These are phyloP conservation scores for Inga leiocalycina DNA, from an alignment of 306 rosid genomes.

Conservation along the genomic window DNA sequence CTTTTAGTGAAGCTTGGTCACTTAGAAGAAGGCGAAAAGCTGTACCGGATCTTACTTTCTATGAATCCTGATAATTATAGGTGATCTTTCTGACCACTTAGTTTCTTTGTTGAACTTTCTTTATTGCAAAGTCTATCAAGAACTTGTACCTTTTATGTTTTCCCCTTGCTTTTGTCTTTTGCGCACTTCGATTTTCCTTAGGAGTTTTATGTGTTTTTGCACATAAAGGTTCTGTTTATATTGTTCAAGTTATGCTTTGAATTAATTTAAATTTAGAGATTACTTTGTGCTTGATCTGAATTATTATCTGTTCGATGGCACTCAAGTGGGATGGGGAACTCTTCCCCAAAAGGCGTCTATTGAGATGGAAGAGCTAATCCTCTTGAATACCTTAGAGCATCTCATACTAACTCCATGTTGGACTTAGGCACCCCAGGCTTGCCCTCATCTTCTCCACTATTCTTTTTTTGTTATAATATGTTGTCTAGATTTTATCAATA, in stretches of 20 bases:
- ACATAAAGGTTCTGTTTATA: background rate
- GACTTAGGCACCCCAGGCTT: no score
- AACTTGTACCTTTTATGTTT: background rate
- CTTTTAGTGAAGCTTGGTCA: conserved; percentile 86
- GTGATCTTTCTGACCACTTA: conserved; percentile 43
- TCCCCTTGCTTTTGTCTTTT: background rate
- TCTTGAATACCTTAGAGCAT: background rate
- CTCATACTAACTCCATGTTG: background rate
- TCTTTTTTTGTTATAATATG: background rate
- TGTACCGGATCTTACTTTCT: conserved; percentile 73
- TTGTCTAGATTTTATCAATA: background rate
- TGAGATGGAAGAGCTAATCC: background rate
- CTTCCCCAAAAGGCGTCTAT: background rate
- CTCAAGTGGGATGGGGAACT: background rate
- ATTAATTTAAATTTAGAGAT: background rate
- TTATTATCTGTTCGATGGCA: background rate
- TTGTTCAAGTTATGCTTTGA: background rate
- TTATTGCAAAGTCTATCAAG: conserved; percentile 22
- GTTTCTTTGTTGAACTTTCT: conserved; percentile 10
- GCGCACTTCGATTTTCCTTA: background rate
- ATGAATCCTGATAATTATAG: conserved; percentile 96
- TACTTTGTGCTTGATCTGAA: background rate
- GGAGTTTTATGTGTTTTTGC: background rate
- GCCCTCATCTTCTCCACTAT: background rate
- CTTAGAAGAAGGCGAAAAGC: conserved; percentile 68